Percentiles rank a stretch among this genome's conserved stretches.
Conservation (phyloP, 1,284 basidiomycete species). For the Cryptococcus floricola region DNA sequence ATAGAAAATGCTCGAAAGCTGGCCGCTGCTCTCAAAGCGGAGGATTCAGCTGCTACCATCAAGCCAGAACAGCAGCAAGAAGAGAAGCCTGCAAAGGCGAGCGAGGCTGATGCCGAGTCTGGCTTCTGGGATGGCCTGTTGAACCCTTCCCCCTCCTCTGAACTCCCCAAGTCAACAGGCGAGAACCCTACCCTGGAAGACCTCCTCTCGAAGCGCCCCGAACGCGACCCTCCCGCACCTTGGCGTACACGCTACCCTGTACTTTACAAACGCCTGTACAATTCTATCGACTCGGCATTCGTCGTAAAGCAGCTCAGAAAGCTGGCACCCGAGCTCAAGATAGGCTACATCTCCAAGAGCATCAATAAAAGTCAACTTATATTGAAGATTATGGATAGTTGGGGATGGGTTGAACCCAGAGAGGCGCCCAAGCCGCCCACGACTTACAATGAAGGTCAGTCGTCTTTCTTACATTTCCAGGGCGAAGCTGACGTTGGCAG, state of each 20-base stretch:
- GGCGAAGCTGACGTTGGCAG: background rate
- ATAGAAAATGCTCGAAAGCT: constrained; percentile 7
- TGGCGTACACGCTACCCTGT: constrained; percentile 10
- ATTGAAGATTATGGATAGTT: constrained; percentile 10
- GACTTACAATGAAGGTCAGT: background rate
- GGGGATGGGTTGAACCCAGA: constrained; percentile 14
- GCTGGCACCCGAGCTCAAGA: constrained; percentile 4
- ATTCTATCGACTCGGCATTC: constrained; percentile 15
- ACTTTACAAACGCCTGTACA: constrained; percentile 5
- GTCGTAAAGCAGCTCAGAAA: constrained; percentile 5
- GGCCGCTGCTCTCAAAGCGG: constrained; percentile 7
- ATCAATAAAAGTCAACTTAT: background rate
- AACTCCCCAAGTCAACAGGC: background rate
- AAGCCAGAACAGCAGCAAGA: background rate
- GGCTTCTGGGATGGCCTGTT: background rate
- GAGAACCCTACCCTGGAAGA: constrained; percentile 9
- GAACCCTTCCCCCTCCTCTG: background rate
- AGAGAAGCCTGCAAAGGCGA: no score
- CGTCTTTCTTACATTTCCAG: background rate
- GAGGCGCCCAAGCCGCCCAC: background rate
- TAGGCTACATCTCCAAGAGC: background rate
- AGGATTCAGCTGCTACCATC: background rate
- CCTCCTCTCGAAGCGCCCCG: constrained; percentile 6
- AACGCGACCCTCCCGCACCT: constrained; percentile 6
- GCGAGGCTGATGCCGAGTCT: background rate